Evolutionary conservation across 768 basidiomycete species (phyloP).

Genomic region (Pholiota conissans): DNA sequence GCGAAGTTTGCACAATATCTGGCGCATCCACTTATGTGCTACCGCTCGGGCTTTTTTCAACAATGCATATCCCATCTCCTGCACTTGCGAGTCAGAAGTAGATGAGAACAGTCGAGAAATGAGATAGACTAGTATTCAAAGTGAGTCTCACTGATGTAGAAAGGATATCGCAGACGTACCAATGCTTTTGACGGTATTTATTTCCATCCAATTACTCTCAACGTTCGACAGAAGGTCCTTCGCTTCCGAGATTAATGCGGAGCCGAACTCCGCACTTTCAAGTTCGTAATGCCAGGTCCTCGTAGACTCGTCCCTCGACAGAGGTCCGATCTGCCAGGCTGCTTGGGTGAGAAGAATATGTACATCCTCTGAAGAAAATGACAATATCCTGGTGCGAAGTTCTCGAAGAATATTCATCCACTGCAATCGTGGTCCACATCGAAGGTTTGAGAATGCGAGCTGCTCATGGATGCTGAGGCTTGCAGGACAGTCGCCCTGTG

Average conservation of each 20-base stretch:
- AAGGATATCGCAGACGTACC: conserved; percentile 10
- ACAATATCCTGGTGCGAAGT: conserved; percentile 36
- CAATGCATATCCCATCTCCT: conserved; percentile 18
- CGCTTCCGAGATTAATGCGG: conserved; percentile 35
- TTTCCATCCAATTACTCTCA: conserved; percentile 40
- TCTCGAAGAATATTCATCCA: conserved; percentile 54
- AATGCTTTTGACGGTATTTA: conserved; percentile 16
- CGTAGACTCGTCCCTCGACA: neutral
- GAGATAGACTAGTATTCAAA: conserved; percentile 38
- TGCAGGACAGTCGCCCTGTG: conserved; percentile 39
- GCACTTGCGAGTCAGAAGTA: conserved; percentile 11
- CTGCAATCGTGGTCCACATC: conserved; percentile 44
- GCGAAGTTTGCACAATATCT: conserved; percentile 28
- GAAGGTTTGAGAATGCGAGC: conserved; percentile 42
- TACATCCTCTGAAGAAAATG: conserved; percentile 39
- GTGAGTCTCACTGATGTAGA: too few relatives aligned
- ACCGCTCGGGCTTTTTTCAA: conserved; percentile 31
- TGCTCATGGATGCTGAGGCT: conserved; percentile 46
- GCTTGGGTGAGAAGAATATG: conserved; percentile 44
- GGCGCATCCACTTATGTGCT: conserved; percentile 35
- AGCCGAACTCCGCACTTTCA: conserved; percentile 29
- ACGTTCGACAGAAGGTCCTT: conserved; percentile 33
- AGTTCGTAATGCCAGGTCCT: conserved; percentile 44
- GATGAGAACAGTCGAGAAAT: conserved; percentile 36
- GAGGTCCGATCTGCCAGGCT: conserved; percentile 35